Evolutionary conservation across 768 basidiomycete species (phyloP).

Genomic region (Leccinum variicolor): DNA sequence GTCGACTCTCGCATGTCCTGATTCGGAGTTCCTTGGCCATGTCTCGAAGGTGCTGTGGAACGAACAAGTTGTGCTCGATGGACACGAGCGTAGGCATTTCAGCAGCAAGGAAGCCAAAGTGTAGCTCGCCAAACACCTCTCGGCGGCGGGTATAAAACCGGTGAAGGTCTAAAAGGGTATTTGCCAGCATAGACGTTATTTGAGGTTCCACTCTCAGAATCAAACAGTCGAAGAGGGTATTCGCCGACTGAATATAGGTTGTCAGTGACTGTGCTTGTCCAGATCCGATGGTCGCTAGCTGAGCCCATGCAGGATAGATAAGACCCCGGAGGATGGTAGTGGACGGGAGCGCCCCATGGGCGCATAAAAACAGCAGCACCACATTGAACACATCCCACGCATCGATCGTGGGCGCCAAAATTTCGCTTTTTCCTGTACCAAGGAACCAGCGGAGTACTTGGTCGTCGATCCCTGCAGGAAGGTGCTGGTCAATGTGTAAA

Average conservation of each 20-base stretch:
- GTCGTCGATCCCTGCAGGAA: constrained; percentile 66
- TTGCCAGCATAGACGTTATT: constrained; percentile 34
- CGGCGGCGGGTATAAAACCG: constrained; percentile 66
- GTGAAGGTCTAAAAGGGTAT: constrained; percentile 62
- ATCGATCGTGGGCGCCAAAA: constrained; percentile 54
- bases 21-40: constrained; percentile 52
- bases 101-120: constrained; percentile 60
- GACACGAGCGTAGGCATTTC: constrained; percentile 69
- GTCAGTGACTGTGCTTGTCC: constrained; percentile 40
- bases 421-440: constrained; percentile 62
- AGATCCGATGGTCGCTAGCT: constrained; percentile 41
- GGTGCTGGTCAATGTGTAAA: constrained; percentile 70
- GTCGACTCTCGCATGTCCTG: constrained; percentile 54
- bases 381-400: constrained; percentile 66
- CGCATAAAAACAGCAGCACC: constrained; percentile 55
- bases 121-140: constrained; percentile 61
- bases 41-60: constrained; percentile 49
- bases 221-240: constrained; percentile 56
- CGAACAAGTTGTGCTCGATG: constrained; percentile 57
- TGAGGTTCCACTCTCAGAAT: constrained; percentile 53
- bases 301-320: constrained; percentile 76
- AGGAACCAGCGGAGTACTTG: constrained; percentile 71
- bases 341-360: constrained; percentile 67
- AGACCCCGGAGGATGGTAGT: constrained; percentile 72
- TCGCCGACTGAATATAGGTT: constrained; percentile 59